phyloP scores from a whole-genome alignment of 106 monocot species.

The Dendrobium chrysotoxum region DNA sequence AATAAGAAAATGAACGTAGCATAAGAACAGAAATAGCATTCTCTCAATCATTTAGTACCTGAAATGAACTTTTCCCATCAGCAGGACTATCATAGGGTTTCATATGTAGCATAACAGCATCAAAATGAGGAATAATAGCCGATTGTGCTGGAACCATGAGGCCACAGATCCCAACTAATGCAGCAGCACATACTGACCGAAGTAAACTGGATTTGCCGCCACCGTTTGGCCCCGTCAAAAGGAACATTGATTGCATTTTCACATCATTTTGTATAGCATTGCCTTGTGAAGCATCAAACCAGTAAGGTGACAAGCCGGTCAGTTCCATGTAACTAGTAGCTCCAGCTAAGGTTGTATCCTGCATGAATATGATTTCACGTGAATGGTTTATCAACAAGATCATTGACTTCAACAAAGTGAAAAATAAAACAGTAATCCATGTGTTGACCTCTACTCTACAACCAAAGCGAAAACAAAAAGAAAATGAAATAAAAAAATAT shows the following conservation, averaged over 20 bases:
- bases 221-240: slow-evolving; percentile 99
- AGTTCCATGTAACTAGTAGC: slow-evolving; percentile 37
- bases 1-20: neutral
- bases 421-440: neutral
- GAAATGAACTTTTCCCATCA: slow-evolving; percentile 98
- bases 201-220: slow-evolving; percentile 99
- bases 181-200: slow-evolving; percentile 88
- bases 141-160: slow-evolving; percentile 92
- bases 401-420: neutral
- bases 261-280: slow-evolving; percentile 65
- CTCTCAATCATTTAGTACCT: slow-evolving; percentile 29
- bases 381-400: neutral
- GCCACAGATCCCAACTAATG: slow-evolving; percentile 95
- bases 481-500: too few species aligned
- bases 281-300: slow-evolving; percentile 78
- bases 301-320: slow-evolving; percentile 69
- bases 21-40: neutral
- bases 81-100: slow-evolving; percentile 97
- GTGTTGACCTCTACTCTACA: too few species aligned
- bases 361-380: slow-evolving; percentile 13
- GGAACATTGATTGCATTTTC: slow-evolving; percentile 67
- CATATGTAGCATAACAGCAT: slow-evolving; percentile 95
- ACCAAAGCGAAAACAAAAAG: too few species aligned
- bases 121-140: slow-evolving; percentile 86
- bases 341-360: slow-evolving; percentile 31